Percentiles rank a stretch among this genome's conserved stretches.
phyloP scores from a whole-genome alignment of 2,329 filamentous ascomycete genomes.

The Cercospora janseana region DNA sequence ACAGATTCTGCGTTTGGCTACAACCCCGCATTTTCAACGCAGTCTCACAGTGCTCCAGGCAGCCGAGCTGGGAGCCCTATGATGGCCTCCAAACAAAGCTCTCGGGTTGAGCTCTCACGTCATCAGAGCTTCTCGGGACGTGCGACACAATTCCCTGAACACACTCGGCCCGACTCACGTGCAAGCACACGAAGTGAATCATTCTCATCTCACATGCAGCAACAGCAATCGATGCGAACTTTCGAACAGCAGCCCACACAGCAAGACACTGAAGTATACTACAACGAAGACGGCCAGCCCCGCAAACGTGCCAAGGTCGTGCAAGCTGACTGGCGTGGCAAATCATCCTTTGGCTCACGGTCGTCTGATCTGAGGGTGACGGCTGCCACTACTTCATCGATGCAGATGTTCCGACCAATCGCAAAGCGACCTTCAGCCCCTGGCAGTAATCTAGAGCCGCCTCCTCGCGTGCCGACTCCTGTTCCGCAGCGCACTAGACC shows the following conservation, averaged over 20 bases:
- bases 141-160: conserved; percentile 30
- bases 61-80: conserved; percentile 49
- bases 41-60: conserved; percentile 39
- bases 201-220: conserved; percentile 27
- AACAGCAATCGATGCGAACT: conserved; percentile 26
- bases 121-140: conserved; percentile 37
- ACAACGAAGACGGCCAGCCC: conserved; percentile 54
- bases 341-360: conserved; percentile 66
- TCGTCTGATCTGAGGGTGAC: conserved; percentile 75
- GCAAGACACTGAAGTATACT: conserved; percentile 30
- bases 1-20: conserved; percentile 30
- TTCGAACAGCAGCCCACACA: conserved; percentile 22
- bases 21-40: conserved; percentile 38
- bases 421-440: conserved; percentile 50
- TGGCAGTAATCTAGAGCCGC: conserved; percentile 62
- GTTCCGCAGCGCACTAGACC: conserved; percentile 55
- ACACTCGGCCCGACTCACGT: conserved; percentile 37
- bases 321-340: conserved; percentile 69
- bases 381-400: conserved; percentile 83
- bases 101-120: conserved; percentile 34
- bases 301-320: conserved; percentile 80
- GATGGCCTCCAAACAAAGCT: conserved; percentile 41
- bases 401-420: conserved; percentile 78
- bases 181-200: conserved; percentile 38
- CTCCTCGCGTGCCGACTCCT: conserved; percentile 75